Evolutionary conservation across 768 basidiomycete genomes (phyloP), one percentile per base, ranked within the genome.

Genomic region (Mycena metata): DNA sequence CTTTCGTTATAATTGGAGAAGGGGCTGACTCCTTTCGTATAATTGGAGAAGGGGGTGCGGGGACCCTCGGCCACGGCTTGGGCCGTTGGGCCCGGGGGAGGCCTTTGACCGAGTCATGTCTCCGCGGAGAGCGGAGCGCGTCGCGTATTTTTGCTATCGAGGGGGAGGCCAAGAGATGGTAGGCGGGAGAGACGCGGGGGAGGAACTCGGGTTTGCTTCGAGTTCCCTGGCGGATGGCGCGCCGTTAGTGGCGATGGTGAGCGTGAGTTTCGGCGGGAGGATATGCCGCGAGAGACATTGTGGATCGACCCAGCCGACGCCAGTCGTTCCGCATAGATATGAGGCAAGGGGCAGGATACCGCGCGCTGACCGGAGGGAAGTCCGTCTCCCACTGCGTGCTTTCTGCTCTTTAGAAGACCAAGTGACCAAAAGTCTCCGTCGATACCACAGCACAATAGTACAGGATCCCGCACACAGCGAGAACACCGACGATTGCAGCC

Each of bases 181-280:
- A 69, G 61, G 21, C 50, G 39, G 16, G 67, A 71, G 42, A 71
- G 56, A 42, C 66, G 62, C 9, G 66, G 67, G 15, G 64, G 66
- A 4, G 67, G 70, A 12, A 71, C 67, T 23, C 70, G 35, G 30
- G 68, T 64, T 9, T 59, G 39, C 17, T 64, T 68, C 66, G 60
- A 59, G 16, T 36, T 64, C 45, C 54, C 24, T n/a, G 11, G 10
- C 2, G 23, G 9, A 16, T 11, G 42, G 45, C n/a, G 63, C 45
- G 26, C 21, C 47, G 46, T 41, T 26, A 49, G 36, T 9, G 12
- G 64, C 47, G 6, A 50, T 30, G 19, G 63, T 30, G 30, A 65
- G 50, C 39, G 42, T 33, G 19, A 65, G 55, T 11, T 41, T 41
- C 10, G 55, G 64, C 8, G 30, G 15, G 60, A 3, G 15, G 21